phyloP scores from a whole-genome alignment of 2,329 filamentous ascomycete genomes.

The Ilyonectria mors-panacis region DNA sequence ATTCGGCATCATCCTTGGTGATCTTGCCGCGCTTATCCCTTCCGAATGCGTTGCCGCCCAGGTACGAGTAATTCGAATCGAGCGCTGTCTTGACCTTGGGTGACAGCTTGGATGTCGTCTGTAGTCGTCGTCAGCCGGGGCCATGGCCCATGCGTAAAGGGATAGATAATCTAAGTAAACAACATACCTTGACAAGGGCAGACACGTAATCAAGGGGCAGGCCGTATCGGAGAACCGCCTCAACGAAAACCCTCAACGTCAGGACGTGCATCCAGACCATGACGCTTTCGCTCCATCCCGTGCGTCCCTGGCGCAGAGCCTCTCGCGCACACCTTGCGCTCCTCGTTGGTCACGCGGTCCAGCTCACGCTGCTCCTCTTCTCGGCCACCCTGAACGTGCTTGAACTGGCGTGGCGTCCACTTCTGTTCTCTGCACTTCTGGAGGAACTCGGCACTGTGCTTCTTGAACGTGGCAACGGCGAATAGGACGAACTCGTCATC shows the following conservation, averaged over 20 bases:
- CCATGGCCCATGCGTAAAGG: not conserved
- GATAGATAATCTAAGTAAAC: too few species aligned
- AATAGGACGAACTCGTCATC: constrained; percentile 94
- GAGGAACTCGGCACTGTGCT: constrained; percentile 87
- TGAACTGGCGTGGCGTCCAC: constrained; percentile 96
- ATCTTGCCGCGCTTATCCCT: constrained; percentile 94
- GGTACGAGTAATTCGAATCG: constrained; percentile 89
- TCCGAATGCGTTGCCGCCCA: constrained; percentile 94
- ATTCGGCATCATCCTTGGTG: constrained; percentile 87
- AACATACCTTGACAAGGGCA: constrained; percentile 84
- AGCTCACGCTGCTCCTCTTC: constrained; percentile 93
- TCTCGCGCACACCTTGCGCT: constrained; percentile 95
- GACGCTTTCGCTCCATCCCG: constrained; percentile 95
- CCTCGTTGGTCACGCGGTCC: constrained; percentile 84
- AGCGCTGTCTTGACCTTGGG: constrained; percentile 86
- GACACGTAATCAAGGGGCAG: constrained; percentile 91
- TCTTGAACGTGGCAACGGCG: constrained; percentile 94
- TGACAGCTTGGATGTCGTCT: constrained; percentile 87
- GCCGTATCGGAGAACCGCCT: constrained; percentile 97
- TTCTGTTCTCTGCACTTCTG: constrained; percentile 93
- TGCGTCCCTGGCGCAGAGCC: constrained; percentile 86
- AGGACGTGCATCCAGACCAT: constrained; percentile 97
- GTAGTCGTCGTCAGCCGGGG: constrained; percentile 34
- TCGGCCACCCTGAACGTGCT: constrained; percentile 89
- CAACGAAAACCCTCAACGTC: constrained; percentile 93